Conservation (phyloP, 768 basidiomycete species). For the Pleurotus tuoliensis region DNA sequence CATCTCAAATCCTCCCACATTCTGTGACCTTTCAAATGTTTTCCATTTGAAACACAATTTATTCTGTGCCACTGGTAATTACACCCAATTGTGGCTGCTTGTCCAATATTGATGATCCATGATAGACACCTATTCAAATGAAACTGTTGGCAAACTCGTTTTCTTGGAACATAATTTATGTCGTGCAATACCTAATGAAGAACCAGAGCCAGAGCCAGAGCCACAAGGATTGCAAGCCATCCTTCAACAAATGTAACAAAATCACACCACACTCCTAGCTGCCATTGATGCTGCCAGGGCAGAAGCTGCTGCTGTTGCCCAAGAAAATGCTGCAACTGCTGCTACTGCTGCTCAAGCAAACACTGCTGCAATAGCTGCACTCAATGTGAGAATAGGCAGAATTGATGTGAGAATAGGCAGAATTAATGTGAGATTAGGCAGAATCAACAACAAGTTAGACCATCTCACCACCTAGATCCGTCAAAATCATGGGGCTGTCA, state of each 20-base stretch:
- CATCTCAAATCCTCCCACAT: not conserved
- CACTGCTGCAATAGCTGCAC: too few species aligned
- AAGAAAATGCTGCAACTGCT: not conserved
- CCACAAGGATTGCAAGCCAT: not conserved
- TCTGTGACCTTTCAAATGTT: not conserved
- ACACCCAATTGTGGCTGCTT: not conserved
- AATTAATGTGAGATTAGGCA: too few species aligned
- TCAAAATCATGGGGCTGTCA: not conserved
- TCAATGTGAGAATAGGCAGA: too few species aligned
- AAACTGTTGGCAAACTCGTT: not conserved
- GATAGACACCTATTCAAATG: not conserved
- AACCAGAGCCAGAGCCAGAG: not conserved
- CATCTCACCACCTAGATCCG: not conserved
- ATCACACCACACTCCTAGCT: not conserved
- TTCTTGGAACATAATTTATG: not conserved
- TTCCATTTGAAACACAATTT: not conserved
- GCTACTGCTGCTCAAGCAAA: not conserved
- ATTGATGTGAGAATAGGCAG: too few species aligned
- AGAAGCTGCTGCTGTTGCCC: not conserved
- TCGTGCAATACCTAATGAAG: not conserved
- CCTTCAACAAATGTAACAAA: not conserved
- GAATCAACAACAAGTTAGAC: not conserved
- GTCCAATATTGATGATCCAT: not conserved
- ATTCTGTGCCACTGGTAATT: not conserved
- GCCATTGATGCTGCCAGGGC: not conserved